phyloP scores from a whole-genome alignment of 805 yeast genomes.

The Kazachstania viticola region DNA sequence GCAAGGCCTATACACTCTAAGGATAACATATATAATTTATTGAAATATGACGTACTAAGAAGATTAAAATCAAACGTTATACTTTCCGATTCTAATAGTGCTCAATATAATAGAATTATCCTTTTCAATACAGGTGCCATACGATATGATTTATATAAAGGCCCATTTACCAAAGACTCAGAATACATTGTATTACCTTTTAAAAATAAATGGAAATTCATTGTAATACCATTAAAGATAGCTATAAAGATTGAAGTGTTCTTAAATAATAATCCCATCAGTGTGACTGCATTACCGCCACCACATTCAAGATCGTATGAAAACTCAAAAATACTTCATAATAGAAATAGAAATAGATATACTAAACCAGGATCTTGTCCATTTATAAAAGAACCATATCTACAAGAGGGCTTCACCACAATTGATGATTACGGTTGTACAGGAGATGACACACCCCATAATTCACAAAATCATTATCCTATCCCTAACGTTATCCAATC shows the following conservation, averaged over 20 bases:
- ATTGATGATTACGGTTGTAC: conserved; percentile 71
- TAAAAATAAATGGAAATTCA: conserved; percentile 62
- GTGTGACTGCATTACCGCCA: conserved; percentile 10
- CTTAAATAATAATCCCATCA: conserved; percentile 42
- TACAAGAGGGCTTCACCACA: conserved; percentile 67
- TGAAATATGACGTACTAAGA: conserved; percentile 48
- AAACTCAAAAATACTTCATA: too few relatives aligned
- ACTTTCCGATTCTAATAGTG: conserved; percentile 18
- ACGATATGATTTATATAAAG: conserved; percentile 76
- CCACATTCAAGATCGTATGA: too few relatives aligned
- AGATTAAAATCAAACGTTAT: conserved; percentile 9
- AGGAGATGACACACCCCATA: conserved; percentile 79
- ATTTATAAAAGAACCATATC: conserved; percentile 12
- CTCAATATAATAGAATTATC: conserved; percentile 36
- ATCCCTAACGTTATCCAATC: conserved; percentile 73
- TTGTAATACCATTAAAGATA: conserved; percentile 45
- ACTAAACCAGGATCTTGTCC: conserved; percentile 13
- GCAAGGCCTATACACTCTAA: conserved; percentile 52
- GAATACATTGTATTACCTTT: conserved; percentile 81
- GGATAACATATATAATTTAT: conserved; percentile 45
- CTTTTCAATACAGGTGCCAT: conserved; percentile 80
- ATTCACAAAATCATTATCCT: conserved; percentile 42
- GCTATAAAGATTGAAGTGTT: conserved; percentile 44
- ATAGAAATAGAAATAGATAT: neutral
- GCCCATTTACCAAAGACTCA: conserved; percentile 70